Evolutionary conservation across 768 basidiomycete species (phyloP).

Genomic region (Auriscalpium vulgare): DNA sequence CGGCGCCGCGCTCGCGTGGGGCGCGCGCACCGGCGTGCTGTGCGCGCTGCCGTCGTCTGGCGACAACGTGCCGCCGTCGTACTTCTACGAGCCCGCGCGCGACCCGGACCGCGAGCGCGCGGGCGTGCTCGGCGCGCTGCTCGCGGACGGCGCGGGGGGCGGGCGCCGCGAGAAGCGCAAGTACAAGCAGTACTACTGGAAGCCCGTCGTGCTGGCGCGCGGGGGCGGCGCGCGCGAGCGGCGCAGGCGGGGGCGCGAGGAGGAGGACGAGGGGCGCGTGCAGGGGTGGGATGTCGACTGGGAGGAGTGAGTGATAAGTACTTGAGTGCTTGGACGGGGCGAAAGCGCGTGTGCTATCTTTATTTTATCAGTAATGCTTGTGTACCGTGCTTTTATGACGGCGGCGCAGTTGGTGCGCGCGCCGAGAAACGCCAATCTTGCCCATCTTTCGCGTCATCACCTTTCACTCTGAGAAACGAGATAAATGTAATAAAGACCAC

Average conservation of each 20-base stretch:
- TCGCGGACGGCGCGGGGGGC: constrained; percentile 42
- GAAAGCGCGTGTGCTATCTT: too few species aligned
- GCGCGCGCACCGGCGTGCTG: constrained; percentile 6
- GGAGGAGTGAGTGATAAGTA: constrained; percentile 7
- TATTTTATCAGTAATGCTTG: too few species aligned
- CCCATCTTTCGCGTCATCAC: too few species aligned
- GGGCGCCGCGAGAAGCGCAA: constrained; percentile 76
- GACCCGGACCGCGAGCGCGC: constrained; percentile 13
- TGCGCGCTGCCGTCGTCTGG: constrained; percentile 7
- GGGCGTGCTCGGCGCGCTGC: constrained; percentile 5
- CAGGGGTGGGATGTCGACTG: constrained; percentile 15
- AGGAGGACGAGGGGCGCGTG: background rate
- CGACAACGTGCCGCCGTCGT: constrained; percentile 9
- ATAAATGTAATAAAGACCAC: too few species aligned
- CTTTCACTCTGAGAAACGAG: too few species aligned
- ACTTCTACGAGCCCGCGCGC: constrained; percentile 8
- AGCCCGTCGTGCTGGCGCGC: constrained; percentile 35
- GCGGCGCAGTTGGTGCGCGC: too few species aligned
- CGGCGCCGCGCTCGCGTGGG: constrained; percentile 8
- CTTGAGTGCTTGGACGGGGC: too few species aligned
- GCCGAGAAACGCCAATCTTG: too few species aligned
- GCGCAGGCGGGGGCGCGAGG: background rate
- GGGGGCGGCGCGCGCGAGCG: constrained; percentile 1
- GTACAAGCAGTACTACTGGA: constrained; percentile 81
- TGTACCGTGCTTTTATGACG: too few species aligned